These are phyloP conservation scores for Pseudonitzschia pungens DNA, from an alignment of 108 stramenopile genomes.

Conservation along the genomic window DNA sequence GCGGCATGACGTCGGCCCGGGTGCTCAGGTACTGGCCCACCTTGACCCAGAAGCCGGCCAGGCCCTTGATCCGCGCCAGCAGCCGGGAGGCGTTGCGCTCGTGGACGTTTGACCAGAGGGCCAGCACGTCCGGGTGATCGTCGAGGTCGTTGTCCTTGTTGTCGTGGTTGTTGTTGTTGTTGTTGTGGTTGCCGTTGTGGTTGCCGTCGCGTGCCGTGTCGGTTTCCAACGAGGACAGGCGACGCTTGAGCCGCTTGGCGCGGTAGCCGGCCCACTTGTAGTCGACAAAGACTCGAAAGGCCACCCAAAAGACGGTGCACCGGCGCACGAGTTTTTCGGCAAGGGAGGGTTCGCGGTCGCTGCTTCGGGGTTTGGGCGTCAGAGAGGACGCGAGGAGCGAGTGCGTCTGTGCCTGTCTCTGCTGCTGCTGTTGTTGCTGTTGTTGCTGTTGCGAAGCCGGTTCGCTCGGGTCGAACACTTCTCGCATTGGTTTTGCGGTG, in stretches of 20 bases:
- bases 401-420: no score
- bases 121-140: constrained; percentile 15
- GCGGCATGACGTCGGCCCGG: constrained; percentile 57
- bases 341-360: not conserved
- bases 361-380: not conserved
- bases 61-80: constrained; percentile 11
- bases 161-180: no score
- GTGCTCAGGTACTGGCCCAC: constrained; percentile 51
- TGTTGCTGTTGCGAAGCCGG: no score
- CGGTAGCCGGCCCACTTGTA: constrained; percentile 13
- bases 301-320: constrained; percentile 16
- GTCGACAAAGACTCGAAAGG: constrained; percentile 11
- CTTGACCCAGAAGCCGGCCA: constrained; percentile 61
- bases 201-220: no score
- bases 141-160: not conserved
- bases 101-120: constrained; percentile 18
- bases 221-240: not conserved
- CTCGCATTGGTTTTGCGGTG: no score
- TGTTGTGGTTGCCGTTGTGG: no score
- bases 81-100: constrained; percentile 17
- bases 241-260: not conserved
- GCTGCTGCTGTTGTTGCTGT: no score
- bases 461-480: no score
- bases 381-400: no score
- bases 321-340: constrained; percentile 8